Base-by-base conservation (phyloP, 352 stramenopile genomes). In the Phytophthora meadii region DNA sequence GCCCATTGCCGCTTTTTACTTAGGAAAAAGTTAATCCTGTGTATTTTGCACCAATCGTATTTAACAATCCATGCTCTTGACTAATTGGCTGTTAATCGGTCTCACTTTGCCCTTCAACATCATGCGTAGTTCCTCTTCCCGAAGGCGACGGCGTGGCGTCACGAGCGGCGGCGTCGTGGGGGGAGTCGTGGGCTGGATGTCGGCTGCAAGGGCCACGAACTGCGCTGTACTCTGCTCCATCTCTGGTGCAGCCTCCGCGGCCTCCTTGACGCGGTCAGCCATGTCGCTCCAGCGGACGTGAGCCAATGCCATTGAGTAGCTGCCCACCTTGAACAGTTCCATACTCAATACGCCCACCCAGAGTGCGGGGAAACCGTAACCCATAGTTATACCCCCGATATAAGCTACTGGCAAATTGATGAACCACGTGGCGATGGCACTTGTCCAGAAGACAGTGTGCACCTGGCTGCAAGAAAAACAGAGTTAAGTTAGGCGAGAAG, bases 391-490 rank as follows among this genome's bases (percentile, higher is more conserved):
- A 15, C 68, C 73, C 72, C 57, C 61, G 5, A 54, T 15, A 58
- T 91, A 91, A 15, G 82, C 81, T 34, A 88, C 68, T 3, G 84
- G 82, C 3, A 93, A 61, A 30, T 91, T 86, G 60, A 93, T 71
- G 49, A 73, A 60, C 84, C 84, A 93, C 50, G 81, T 89, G 27
- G 79, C 81, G 53, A 88, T 58, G 19, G 75, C 80, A 52, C 79
- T 92, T 19, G 76, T 81, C 73, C 76, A 78, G 54, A 90, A 87
- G 15, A 84, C 87, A 32, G 84, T 77, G 27, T 79, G 78, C 22
- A 89, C 81, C 62, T 89, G 79, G 48, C 79, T 88, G 51, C 7
- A 37, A 7, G 14, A 40, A 8, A 4, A 10, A 34, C 28, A 9
- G 28, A 34, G 28, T 34, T 22, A 22, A 30, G 27, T 34, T 36